Evolutionary conservation across 176 grass and related monocot species (phyloP), one percentile per base, ranked within the genome.

Genomic region (Thalia dealbata): DNA sequence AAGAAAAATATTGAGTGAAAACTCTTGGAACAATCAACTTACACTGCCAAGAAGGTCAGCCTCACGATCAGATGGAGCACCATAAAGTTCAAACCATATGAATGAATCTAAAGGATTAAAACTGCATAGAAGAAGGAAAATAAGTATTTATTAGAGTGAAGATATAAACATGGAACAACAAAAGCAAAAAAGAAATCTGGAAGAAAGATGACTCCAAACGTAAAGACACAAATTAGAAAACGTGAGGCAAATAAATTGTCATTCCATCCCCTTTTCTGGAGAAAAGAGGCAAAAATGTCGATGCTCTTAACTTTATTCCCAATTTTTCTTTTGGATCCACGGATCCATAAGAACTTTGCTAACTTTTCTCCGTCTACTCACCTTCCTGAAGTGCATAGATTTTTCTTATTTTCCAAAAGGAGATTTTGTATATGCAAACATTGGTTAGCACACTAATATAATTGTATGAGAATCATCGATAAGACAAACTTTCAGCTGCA

Each of bases 21-120:
- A 62, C 11, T n/a, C 2, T 80, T 43, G 45, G 32, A 51, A 15
- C 44, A 71, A 79, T 45, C 15, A 67, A 80, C 76, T 96, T 92
- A 96, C 92, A 84, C 86, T 84, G 25, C 92, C 92, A 83, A 96
- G 80, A 56, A 92, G 82, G 73, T 90, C 92, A 81, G 92, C 84
- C 30, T 88, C 87, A 72, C 92, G 84, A 59, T 96, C 92, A 13
- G 84, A 85, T 77, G 89, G 84, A 79, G 86, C 92, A 69, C 84
- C 89, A 86, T 82, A 88, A 72, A 92, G 82, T 52, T 96, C 89
- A 61, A 96, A 89, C 92, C 92, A 96, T 83, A 96, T 96, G 76
- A 86, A 84, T 1, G 92, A 89, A 77, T 78, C 77, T 78, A 92
- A 78, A 18, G 84, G 89, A 71, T 92, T 88, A 78, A 96, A 96